Base-by-base conservation (phyloP, 768 basidiomycete genomes). In the Auricularia auricula-judae region DNA sequence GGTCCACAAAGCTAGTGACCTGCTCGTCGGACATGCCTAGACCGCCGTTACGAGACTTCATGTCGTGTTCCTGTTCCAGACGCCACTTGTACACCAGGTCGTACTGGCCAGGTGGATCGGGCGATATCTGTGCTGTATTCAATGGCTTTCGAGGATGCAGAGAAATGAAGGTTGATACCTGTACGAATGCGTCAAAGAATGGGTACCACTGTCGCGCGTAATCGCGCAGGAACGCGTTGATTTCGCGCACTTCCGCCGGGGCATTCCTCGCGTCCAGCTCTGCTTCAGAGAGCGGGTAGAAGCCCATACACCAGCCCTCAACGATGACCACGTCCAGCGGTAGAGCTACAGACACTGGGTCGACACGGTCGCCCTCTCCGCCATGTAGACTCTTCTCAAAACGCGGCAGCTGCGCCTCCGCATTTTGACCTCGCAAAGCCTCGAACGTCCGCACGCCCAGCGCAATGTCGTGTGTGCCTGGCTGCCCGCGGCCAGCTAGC, bases 271-370 rank as follows among this genome's bases (percentile, higher is more conserved):
- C 71, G 54, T 83, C 78, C 39, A 93, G 72, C 66, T 84, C 82
- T 10, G 77, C 74, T 18, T 68, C 58, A 0, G 77, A 69, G 4
- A 91, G 78, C 1, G 92, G 86, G 62, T 81, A 80, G 72, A 97
- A 98, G 0, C 96, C 95, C 29, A 90, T 84, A 74, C 88, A 93
- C 97, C 97, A 99, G 10, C 97, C 97, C 76, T 99, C 97, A 61
- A 99, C 77, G 61, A 99, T 81, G 61, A 98, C 87, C 14, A 98
- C 77, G 71, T 99, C 92, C 4, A 88, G 66, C 0, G 81, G 81
- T 71, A 78, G 71, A 67, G 76, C 39, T 4, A 93, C 77, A 1
- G 76, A 68, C 1, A 74, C 71, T 16, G 83, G 81, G 43, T 76
- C 75, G 1, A 84, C 70, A 14, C 96, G 86, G 74, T 98, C 96